Percentiles rank a stretch among this genome's conserved stretches.
Evolutionary conservation across 2,329 filamentous ascomycete species (phyloP).

Genomic region (Fusarium verrucosum): DNA sequence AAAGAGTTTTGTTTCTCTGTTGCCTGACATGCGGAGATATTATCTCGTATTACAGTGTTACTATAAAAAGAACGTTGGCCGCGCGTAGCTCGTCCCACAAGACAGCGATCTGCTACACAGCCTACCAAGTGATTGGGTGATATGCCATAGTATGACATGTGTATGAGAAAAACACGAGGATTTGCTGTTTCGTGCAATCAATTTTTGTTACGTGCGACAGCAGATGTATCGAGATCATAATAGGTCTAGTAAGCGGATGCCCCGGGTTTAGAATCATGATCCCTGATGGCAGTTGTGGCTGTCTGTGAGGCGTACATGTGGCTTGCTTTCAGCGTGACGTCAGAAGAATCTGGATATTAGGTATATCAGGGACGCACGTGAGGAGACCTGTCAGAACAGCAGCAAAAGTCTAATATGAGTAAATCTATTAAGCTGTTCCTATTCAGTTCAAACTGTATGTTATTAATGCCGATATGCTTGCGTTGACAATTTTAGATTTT

Average conservation of each 20-base stretch:
- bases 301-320: not conserved
- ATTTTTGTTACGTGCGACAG: not conserved
- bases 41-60: conserved; percentile 3
- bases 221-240: not conserved
- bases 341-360: not conserved
- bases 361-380: no score
- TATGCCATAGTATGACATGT: not conserved
- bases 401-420: not conserved
- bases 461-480: no score
- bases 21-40: not conserved
- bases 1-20: not conserved
- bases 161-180: not conserved
- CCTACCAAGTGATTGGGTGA: not conserved
- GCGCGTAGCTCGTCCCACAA: conserved; percentile 18
- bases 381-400: not conserved
- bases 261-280: not conserved
- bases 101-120: not conserved
- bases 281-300: not conserved
- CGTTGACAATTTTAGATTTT: no score
- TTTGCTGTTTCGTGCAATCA: not conserved
- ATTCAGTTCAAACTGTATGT: no score
- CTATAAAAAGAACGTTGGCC: conserved; percentile 24
- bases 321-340: not conserved
- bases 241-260: not conserved
- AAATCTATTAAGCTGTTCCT: no score